phyloP scores from a whole-genome alignment of 495 filamentous ascomycete species.

The Xylaria bambusicola region DNA sequence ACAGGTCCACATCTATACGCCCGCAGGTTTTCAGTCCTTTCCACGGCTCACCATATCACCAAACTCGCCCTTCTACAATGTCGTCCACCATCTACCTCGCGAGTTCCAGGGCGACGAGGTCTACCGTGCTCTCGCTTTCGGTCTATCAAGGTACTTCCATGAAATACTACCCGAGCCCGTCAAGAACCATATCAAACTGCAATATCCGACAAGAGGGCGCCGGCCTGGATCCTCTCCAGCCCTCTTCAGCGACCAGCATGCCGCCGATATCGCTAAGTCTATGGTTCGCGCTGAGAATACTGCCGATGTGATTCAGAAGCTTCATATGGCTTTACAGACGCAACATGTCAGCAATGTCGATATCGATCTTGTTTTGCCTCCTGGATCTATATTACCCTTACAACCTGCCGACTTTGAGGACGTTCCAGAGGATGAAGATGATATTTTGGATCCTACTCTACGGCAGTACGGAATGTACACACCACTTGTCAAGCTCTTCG shows the following conservation, averaged over 20 bases:
- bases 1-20: slow-evolving; percentile 86
- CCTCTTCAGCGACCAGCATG: slow-evolving; percentile 89
- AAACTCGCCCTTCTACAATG: slow-evolving; percentile 90
- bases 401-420: slow-evolving; percentile 54
- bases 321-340: slow-evolving; percentile 71
- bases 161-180: slow-evolving; percentile 78
- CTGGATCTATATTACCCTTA: slow-evolving; percentile 66
- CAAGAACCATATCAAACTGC: slow-evolving; percentile 60
- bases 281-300: slow-evolving; percentile 79
- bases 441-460: slow-evolving; percentile 59
- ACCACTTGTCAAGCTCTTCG: slow-evolving; percentile 72
- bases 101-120: slow-evolving; percentile 93
- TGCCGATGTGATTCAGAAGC: slow-evolving; percentile 65
- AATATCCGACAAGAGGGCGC: slow-evolving; percentile 50
- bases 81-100: slow-evolving; percentile 86
- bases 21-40: slow-evolving; percentile 84
- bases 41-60: slow-evolving; percentile 89
- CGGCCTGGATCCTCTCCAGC: slow-evolving; percentile 60
- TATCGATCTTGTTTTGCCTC: slow-evolving; percentile 81
- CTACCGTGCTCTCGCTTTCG: slow-evolving; percentile 85
- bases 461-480: slow-evolving; percentile 75
- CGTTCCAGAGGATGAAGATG: slow-evolving; percentile 57
- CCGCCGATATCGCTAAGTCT: slow-evolving; percentile 80
- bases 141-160: slow-evolving; percentile 87
- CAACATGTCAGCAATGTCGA: slow-evolving; percentile 82